Evolutionary conservation across 768 basidiomycete genomes (phyloP), one percentile per base, ranked within the genome.

Genomic region (Kwoniella bestiolae): DNA sequence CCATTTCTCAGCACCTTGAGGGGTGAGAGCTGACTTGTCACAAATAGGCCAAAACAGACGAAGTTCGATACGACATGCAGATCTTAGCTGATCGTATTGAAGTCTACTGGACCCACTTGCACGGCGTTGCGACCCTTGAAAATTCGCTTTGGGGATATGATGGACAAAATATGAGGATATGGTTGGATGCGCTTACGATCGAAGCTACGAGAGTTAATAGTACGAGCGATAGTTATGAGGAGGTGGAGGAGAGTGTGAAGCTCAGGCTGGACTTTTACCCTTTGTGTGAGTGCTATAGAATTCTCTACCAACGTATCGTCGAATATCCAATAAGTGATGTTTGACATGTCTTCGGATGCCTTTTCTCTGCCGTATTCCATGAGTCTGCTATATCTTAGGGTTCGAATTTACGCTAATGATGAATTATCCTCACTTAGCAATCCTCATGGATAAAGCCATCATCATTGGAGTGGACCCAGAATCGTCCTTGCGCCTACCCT

Each of bases 141-240:
- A 99, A 99, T 82, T 97, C 94, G 5, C 83, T 99, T 23, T 99
- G 95, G 95, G 95, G 89, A 1, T 99, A 92, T 79, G 95, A 97
- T 69, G 95, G 94, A 2, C 85, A 87, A 65, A 87, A 87, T 9
- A 90, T 99, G 72, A 84, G 93, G 31, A 88, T 98, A 16, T 99
- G 96, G 96, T 83, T 99, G 26, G 94, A 98, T 78, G 95, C 95
- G 3, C 84, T 99, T 55, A 87, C 92, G 1, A 91, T 99, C 61
- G 95, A 97, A 78, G 83, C 82, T 83, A 63, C 84, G 83, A 21
- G 82, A 81, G 65, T 81, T 78, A 55, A 80, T 74, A 80, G 21
- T 82, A 85, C 63, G 38, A 58, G 74, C 68, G 82, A 83, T 44
- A 77, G 78, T 23, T 82, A 83, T 66, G 83, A 83, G 65, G 86